Evolutionary conservation across 1,284 basidiomycete genomes (phyloP), one percentile per base, ranked within the genome.

Genomic region (Rhodotorula sp.): DNA sequence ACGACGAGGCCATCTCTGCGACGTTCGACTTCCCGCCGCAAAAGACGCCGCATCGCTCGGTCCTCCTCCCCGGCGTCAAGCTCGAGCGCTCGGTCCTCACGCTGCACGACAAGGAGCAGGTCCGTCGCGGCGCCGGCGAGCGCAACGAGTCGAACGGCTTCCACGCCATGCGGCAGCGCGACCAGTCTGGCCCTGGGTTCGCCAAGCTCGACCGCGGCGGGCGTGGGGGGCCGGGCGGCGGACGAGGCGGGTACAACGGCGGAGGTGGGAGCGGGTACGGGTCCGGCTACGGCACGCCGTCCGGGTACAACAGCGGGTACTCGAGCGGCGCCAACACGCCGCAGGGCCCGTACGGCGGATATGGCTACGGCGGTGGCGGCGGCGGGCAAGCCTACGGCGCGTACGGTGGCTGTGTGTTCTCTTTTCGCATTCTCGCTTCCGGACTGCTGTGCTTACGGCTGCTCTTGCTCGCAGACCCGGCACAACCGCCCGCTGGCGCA

Each of bases 21-120:
- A 82, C 90, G 27, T 99, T 94, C 83, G 89, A 88, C 80, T 97
- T 95, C 85, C 95, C 97, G 0, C 87, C 88, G 78, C 94, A 97
- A 80, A 81, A 88, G 34, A 87, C 86, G 9, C 91, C 93, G 7
- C 97, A 99, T 81, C 88, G 88, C 60, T 96, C 93, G 21, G 85
- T 91, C 34, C 83, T 99, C 34, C 84, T 99, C 1, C 89, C 89
- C 10, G 92, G 92, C 2, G 88, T 88, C 53, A 87, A 84, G 70
- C 86, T 85, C 64, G 86, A 88, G 0, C 82, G 85, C 52, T 86
- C 88, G 4, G 82, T 88, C 3, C 85, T 99, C 42, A 88, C 86
- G 9, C 81, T 88, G 19, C 84, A 85, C 25, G 97, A 99, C 81
- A 84, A 90, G 63, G 91, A 97, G 67, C 83, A 82, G 68, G 85